Percentiles rank a stretch among this genome's conserved stretches.
phyloP scores from a whole-genome alignment of 2,329 filamentous ascomycete genomes.

The Onygenales sp. region DNA sequence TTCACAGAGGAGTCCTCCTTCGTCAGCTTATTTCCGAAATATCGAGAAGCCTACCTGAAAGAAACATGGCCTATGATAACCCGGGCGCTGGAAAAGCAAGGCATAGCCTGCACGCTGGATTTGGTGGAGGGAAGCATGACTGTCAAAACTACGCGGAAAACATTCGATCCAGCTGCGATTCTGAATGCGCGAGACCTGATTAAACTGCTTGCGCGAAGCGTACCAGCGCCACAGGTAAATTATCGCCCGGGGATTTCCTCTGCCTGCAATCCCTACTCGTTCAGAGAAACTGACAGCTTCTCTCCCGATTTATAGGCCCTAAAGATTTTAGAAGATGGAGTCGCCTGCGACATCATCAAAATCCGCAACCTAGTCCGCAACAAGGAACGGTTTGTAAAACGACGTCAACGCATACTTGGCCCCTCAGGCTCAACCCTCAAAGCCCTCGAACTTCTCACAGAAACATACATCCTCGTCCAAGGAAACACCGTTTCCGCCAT shows the following conservation, averaged over 20 bases:
- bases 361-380: constrained; percentile 82
- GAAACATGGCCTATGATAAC: constrained; percentile 91
- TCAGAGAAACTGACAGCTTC: background rate
- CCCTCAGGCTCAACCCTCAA: constrained; percentile 89
- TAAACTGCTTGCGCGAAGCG: constrained; percentile 81
- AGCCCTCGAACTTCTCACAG: constrained; percentile 81
- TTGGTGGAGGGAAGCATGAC: constrained; percentile 94
- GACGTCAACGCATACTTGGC: constrained; percentile 83
- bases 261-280: constrained; percentile 3
- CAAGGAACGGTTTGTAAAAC: constrained; percentile 92
- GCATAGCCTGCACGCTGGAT: constrained; percentile 86
- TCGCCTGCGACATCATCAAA: constrained; percentile 93
- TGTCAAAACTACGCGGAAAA: constrained; percentile 87
- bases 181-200: constrained; percentile 91
- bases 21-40: constrained; percentile 77
- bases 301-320: constrained; percentile 45
- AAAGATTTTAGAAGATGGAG: constrained; percentile 85
- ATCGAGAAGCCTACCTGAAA: constrained; percentile 86
- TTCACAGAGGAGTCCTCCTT: constrained; percentile 94
- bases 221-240: constrained; percentile 67
- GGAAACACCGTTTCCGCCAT: constrained; percentile 91
- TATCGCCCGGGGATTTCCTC: background rate
- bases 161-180: constrained; percentile 84
- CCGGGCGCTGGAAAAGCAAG: constrained; percentile 72
- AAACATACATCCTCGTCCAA: constrained; percentile 89